Percentiles rank a stretch among this genome's conserved stretches.
phyloP scores from a whole-genome alignment of 805 yeast genomes.

The Ogataea methanolica region DNA sequence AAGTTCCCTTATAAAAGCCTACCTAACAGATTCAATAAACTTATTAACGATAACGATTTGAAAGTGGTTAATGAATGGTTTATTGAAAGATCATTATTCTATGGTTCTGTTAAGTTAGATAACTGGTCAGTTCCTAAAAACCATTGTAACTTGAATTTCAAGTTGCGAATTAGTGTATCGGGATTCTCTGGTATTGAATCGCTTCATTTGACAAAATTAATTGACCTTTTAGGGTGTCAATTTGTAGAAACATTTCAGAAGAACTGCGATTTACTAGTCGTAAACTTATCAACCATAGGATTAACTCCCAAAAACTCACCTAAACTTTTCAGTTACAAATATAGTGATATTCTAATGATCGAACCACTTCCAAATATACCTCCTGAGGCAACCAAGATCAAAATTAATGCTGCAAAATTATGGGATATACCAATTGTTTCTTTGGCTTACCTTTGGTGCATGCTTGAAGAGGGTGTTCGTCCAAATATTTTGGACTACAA shows the following conservation, averaged over 20 bases:
- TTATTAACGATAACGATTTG: constrained; percentile 19
- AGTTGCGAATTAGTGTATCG: constrained; percentile 30
- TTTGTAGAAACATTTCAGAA: constrained; percentile 44
- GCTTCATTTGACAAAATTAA: constrained; percentile 45
- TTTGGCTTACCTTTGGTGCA: constrained; percentile 49
- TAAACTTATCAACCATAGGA: constrained; percentile 45
- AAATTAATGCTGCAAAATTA: constrained; percentile 52
- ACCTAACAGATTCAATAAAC: constrained; percentile 11
- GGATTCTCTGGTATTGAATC: constrained; percentile 29
- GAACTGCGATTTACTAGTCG: constrained; percentile 51
- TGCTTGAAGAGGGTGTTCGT: constrained; percentile 32
- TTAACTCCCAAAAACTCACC: constrained; percentile 38
- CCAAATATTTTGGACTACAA: constrained; percentile 41
- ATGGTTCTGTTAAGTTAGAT: constrained; percentile 16
- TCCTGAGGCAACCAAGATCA: constrained; percentile 43
- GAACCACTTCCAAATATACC: constrained; percentile 5
- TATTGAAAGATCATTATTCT: constrained; percentile 26
- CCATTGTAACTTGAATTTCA: constrained; percentile 21
- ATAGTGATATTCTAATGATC: constrained; percentile 25
- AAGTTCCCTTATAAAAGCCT: constrained; percentile 9
- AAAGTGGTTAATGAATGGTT: constrained; percentile 31
- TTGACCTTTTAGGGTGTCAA: constrained; percentile 48
- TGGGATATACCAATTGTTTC: constrained; percentile 60
- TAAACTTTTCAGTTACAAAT: constrained; percentile 34
- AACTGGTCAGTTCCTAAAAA: constrained; percentile 27